Percentiles rank a stretch among this genome's conserved stretches.
Conservation (phyloP, 1,139 yeast genomes). For the Nakaseomyces delphensis region DNA sequence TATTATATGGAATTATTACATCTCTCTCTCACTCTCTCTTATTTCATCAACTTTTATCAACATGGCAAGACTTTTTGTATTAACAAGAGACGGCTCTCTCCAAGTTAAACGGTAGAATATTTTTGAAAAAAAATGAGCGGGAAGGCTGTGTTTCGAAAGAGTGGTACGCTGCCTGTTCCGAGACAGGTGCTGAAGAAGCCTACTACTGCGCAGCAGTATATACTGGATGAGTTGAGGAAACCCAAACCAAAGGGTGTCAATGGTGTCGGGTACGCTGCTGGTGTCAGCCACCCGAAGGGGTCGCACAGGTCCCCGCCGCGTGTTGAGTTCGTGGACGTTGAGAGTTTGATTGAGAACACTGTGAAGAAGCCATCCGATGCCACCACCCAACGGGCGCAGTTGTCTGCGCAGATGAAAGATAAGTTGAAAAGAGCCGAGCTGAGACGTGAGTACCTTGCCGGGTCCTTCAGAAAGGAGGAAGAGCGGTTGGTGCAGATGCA, state of each 20-base stretch:
- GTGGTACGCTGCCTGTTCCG: conserved; percentile 74
- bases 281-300: conserved; percentile 62
- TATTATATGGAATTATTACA: too few species aligned
- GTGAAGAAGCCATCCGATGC: conserved; percentile 36
- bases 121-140: background rate
- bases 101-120: too few species aligned
- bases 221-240: conserved; percentile 42
- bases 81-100: too few species aligned
- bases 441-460: conserved; percentile 63
- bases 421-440: conserved; percentile 52
- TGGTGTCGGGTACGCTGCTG: conserved; percentile 60
- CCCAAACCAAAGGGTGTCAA: conserved; percentile 35
- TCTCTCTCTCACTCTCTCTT: too few species aligned
- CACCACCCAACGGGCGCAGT: conserved; percentile 17
- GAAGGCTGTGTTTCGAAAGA: conserved; percentile 34
- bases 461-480: conserved; percentile 58
- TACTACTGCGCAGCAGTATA: conserved; percentile 39
- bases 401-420: conserved; percentile 38
- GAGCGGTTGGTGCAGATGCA: conserved; percentile 39
- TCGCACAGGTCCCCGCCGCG: conserved; percentile 48
- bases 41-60: too few species aligned
- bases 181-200: conserved; percentile 66
- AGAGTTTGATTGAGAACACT: conserved; percentile 46
- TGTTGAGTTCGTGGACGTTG: conserved; percentile 50
- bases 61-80: too few species aligned